Base-by-base conservation (phyloP, 2,329 filamentous ascomycete genomes). In the Verticillium albo-atrum region DNA sequence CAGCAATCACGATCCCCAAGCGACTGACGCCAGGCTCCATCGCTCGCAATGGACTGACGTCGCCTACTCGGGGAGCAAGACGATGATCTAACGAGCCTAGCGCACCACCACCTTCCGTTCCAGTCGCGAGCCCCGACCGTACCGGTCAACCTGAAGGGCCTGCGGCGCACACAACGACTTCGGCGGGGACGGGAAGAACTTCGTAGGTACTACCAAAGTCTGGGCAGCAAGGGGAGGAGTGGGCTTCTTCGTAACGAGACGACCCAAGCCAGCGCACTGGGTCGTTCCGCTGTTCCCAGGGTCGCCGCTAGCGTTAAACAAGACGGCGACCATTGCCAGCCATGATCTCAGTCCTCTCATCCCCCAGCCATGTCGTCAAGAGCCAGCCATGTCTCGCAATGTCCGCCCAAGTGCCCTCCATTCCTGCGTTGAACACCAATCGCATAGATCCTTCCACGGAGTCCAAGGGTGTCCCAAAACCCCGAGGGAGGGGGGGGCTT, bases 221-320 rank as follows among this genome's bases (percentile, higher is more conserved):
- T 47, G n/a, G 52, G 52, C 52, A 54, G 23, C 52, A 32, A 32
- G 52, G 30, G 52, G 27, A 20, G 23, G 52, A 54, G 27, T 32
- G 27, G 51, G 52, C 26, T 54, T 54, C 27, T 34, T n/a, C n/a
- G 9, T 20, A n/a, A 34, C 52, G 20, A 54, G 27, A 54, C 27
- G 52, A 54, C 52, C 52, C 52, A 54, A 54, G 23, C 52, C 52
- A 20, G 26, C 52, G 52, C 52, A 54, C 52, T 54, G 52, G 52
- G 52, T 23, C 52, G n/a, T 54, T 47, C 42, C 42, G 42, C 12
- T 47, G 14, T 17, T 17, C 35, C 2, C 35, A 37, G 15, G 3
- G n/a, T 37, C 35, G 15, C n/a, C 35, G 35, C n/a, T 47, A 47
- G 42, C 42, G 42, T 25, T 20, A n/a, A 47, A 7, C 35, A 37